Conservation (phyloP, 2,329 filamentous ascomycete species). For the Xylogone sp. region DNA sequence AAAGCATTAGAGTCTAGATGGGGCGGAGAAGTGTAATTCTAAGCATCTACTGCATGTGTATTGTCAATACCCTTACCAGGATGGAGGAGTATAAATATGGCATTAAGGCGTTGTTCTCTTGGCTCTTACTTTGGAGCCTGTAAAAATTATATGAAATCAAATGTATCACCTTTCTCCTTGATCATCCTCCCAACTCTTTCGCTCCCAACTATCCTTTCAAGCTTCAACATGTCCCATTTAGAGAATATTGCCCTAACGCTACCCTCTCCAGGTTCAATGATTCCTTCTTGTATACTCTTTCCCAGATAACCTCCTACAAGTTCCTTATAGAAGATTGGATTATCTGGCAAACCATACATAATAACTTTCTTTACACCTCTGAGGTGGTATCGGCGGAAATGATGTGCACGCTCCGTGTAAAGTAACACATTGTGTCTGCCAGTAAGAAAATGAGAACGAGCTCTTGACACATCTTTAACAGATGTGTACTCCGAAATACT, state of each 20-base stretch:
- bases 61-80: background rate
- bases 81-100: conserved; percentile 2
- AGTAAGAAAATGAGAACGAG: conserved; percentile 80
- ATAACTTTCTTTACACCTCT: conserved; percentile 79
- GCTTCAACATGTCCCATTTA: conserved; percentile 81
- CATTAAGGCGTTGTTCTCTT: background rate
- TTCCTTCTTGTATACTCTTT: conserved; percentile 53
- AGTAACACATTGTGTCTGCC: conserved; percentile 80
- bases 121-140: conserved; percentile 1
- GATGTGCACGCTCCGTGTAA: conserved; percentile 94
- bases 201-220: conserved; percentile 84
- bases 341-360: conserved; percentile 88
- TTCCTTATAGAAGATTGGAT: conserved; percentile 77
- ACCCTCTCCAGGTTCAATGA: conserved; percentile 54
- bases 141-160: conserved; percentile 77
- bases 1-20: conserved; percentile 27
- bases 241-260: conserved; percentile 68
- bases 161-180: conserved; percentile 79
- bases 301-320: conserved; percentile 65
- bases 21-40: conserved; percentile 21
- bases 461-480: conserved; percentile 73
- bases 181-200: conserved; percentile 82
- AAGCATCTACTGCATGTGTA: background rate
- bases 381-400: conserved; percentile 86
- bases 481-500: conserved; percentile 86